Conservation (phyloP, 306 rosid species). For the Geum urbanum region DNA sequence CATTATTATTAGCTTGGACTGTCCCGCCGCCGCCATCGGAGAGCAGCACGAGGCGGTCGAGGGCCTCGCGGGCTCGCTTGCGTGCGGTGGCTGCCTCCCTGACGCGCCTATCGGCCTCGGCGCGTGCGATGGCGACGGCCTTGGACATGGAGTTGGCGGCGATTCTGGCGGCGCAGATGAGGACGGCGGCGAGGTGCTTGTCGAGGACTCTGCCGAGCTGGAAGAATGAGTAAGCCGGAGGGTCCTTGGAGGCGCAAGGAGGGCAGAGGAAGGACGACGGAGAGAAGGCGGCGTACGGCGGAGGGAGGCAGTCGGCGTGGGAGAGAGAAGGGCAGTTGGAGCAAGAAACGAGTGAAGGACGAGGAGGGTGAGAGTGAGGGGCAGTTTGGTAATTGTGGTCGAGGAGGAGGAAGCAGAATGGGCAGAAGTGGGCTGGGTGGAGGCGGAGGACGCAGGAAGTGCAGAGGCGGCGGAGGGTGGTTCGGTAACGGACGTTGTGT, state of each 20-base stretch:
- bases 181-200: constrained; percentile 27
- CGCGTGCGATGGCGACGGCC: constrained; percentile 27
- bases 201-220: constrained; percentile 36
- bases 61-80: constrained; percentile 59
- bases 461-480: constrained; percentile 55
- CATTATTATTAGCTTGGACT: too few species aligned
- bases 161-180: constrained; percentile 65
- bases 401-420: constrained; percentile 55
- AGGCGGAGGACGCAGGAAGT: constrained; percentile 82
- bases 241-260: constrained; percentile 39
- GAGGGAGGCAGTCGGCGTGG: constrained; percentile 58
- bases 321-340: constrained; percentile 67
- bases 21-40: neutral
- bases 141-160: constrained; percentile 42
- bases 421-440: constrained; percentile 65
- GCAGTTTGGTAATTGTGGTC: constrained; percentile 34
- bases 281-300: constrained; percentile 30
- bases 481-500: constrained; percentile 50
- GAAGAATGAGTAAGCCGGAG: constrained; percentile 50
- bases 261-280: constrained; percentile 46
- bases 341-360: constrained; percentile 34
- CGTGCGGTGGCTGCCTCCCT: constrained; percentile 50
- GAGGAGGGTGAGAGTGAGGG: neutral
- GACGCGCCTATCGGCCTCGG: constrained; percentile 47
- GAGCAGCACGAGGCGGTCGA: constrained; percentile 33